These are phyloP conservation scores for Candida verbasci DNA, from an alignment of 805 yeast genomes.

Conservation along the genomic window DNA sequence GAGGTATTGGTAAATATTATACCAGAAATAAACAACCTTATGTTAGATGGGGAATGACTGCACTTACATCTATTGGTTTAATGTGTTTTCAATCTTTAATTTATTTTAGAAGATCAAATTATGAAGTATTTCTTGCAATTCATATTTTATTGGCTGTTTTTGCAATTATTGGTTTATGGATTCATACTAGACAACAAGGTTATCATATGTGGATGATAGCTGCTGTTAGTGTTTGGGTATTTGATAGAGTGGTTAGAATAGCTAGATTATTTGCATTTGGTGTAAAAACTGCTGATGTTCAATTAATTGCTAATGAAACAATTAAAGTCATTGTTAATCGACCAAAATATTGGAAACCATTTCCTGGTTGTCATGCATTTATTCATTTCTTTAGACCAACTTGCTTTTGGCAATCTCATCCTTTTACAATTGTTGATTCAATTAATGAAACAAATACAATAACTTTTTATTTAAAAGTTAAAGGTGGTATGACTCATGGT, in stretches of 20 bases:
- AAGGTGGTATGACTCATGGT: constrained; percentile 50
- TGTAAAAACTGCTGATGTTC: constrained; percentile 27
- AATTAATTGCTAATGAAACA: constrained; percentile 35
- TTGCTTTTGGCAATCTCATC: constrained; percentile 44
- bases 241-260: constrained; percentile 31
- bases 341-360: constrained; percentile 43
- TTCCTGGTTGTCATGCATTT: constrained; percentile 37
- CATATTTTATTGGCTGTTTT: constrained; percentile 32
- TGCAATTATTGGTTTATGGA: constrained; percentile 53
- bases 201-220: constrained; percentile 22
- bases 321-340: constrained; percentile 44
- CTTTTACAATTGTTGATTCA: constrained; percentile 33
- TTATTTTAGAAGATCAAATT: constrained; percentile 46
- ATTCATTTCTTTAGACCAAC: constrained; percentile 36
- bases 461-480: constrained; percentile 47
- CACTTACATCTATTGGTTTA: constrained; percentile 29
- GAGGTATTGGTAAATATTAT: constrained; percentile 27
- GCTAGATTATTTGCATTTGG: constrained; percentile 30
- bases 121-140: constrained; percentile 43
- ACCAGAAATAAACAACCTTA: constrained; percentile 22
- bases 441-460: constrained; percentile 27
- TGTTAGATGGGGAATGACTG: constrained; percentile 25
- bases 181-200: constrained; percentile 39
- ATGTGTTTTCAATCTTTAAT: constrained; percentile 48
- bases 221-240: constrained; percentile 32